Evolutionary conservation across 176 grass and related monocot species (phyloP).

Genomic region (Cocos nucifera): DNA sequence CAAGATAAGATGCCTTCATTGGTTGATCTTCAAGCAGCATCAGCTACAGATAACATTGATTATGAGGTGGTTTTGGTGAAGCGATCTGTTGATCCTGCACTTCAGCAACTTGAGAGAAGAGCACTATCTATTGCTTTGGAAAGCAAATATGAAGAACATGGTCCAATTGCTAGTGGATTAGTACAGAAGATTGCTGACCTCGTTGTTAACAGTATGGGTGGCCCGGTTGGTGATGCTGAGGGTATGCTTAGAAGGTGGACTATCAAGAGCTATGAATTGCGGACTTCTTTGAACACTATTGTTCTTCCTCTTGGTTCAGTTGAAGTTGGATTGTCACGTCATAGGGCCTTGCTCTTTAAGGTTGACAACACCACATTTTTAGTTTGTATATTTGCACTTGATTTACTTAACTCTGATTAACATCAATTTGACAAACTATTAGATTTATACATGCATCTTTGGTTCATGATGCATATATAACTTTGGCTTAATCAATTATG

Average conservation of each 20-base stretch:
- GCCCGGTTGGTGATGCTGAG: constrained; percentile 73
- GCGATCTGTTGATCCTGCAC: constrained; percentile 33
- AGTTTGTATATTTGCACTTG: too few species aligned
- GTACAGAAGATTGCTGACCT: constrained; percentile 64
- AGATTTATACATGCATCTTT: too few species aligned
- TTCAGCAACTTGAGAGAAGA: constrained; percentile 51
- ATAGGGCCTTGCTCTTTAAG: constrained; percentile 94
- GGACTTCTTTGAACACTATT: constrained; percentile 34
- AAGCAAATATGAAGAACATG: constrained; percentile 23
- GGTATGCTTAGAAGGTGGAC: constrained; percentile 49
- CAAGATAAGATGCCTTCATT: constrained; percentile 62
- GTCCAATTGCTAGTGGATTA: constrained; percentile 34
- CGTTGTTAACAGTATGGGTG: constrained; percentile 66
- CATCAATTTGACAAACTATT: too few species aligned
- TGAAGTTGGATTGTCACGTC: constrained; percentile 62
- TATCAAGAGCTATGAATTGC: constrained; percentile 34
- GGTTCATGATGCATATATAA: too few species aligned
- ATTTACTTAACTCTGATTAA: too few species aligned
- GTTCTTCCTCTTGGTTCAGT: constrained; percentile 78
- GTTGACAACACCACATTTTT: constrained; percentile 28
- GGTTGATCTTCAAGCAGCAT: constrained; percentile 26
- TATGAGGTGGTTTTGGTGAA: constrained; percentile 58
- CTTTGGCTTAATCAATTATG: too few species aligned
- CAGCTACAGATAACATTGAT: constrained; percentile 12
- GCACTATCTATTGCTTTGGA: constrained; percentile 30